Base-by-base conservation (phyloP, 2,329 filamentous ascomycete species). In the Monilinia fructicola region DNA sequence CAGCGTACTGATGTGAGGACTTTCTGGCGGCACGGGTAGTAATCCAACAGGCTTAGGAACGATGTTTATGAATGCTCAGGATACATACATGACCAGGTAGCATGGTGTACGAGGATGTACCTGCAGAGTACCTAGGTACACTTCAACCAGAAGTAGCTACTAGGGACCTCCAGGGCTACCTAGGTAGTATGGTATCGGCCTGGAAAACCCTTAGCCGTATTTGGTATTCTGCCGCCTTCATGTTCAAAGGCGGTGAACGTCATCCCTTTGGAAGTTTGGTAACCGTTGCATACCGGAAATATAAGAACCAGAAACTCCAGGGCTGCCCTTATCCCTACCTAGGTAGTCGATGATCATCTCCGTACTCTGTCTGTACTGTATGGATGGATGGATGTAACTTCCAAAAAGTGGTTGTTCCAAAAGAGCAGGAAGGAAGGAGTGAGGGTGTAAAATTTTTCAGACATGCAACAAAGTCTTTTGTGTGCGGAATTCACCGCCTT, bases 381-480 rank as follows among this genome's bases (percentile, higher is more conserved):
- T n/a, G n/a, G 5, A 35, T 35, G 31, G 21, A 18, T 46, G 14
- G 14, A 21, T n/a, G 18, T 21, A 46, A 11, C 11, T 48, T 48
- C 23, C 46, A 48, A 48, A 46, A 46, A 46, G 7, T 9, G 5
- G 7, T 46, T 46, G 18, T 46, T 7, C 44, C 44, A 46, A 46
- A 42, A 46, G 5, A 35, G 31, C 31, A 35, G 31, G 31, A 35
- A 7, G 6, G 31, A 6, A 35, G 31, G 5, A 21, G 16, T 6
- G 42, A 18, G 16, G 18, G 7, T n/a, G 44, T 7, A 6, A 21
- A 16, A 40, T 16, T 16, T 44, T 12, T 54, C 12, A 55, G 38
- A 56, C 21, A 21, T 56, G 54, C 54, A 58, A 58, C 38, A 58
- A 44, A 56, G 21, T 9, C 28, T 44, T 31, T 44, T 58, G n/a